Conservation (phyloP, 1,284 basidiomycete genomes). For the Phellopilus nigrolimitatus region DNA sequence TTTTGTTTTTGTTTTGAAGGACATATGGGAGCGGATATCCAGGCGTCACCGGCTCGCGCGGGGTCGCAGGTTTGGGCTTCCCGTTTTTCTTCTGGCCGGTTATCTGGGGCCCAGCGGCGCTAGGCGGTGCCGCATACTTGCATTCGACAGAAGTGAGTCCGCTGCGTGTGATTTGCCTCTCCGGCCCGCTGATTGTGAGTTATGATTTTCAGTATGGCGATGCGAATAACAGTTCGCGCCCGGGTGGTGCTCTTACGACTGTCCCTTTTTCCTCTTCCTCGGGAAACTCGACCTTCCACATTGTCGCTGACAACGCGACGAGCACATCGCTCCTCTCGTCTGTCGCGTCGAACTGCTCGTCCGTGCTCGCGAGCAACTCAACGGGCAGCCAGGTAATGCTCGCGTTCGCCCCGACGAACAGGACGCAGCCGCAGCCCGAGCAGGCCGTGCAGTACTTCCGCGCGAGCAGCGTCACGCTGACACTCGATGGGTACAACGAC, state of each 20-base stretch:
- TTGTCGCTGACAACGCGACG: conserved; percentile 57
- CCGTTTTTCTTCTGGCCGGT: conserved; percentile 59
- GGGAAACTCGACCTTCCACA: no score
- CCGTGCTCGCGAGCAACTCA: no score
- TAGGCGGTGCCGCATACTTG: conserved; percentile 32
- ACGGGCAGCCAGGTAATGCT: conserved; percentile 28
- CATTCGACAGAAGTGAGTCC: conserved; percentile 36
- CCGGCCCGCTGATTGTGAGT: not conserved
- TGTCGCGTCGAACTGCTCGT: conserved; percentile 46
- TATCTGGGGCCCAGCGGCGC: conserved; percentile 34
- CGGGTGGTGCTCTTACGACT: no score
- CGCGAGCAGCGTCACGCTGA: conserved; percentile 48
- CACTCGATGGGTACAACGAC: conserved; percentile 65
- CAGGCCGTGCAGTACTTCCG: conserved; percentile 57
- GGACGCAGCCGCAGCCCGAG: conserved; percentile 40
- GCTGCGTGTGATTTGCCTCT: conserved; percentile 1
- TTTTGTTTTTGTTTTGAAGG: no score
- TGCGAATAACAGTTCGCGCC: no score
- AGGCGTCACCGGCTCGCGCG: no score
- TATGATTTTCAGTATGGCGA: conserved; percentile 49
- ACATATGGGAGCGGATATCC: no score
- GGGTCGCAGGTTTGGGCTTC: conserved; percentile 42
- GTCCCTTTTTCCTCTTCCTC: no score
- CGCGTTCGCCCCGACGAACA: conserved; percentile 30
- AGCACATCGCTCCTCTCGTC: conserved; percentile 44